Evolutionary conservation across 2,329 filamentous ascomycete species (phyloP).

Genomic region (Pezizomycotina sp.): DNA sequence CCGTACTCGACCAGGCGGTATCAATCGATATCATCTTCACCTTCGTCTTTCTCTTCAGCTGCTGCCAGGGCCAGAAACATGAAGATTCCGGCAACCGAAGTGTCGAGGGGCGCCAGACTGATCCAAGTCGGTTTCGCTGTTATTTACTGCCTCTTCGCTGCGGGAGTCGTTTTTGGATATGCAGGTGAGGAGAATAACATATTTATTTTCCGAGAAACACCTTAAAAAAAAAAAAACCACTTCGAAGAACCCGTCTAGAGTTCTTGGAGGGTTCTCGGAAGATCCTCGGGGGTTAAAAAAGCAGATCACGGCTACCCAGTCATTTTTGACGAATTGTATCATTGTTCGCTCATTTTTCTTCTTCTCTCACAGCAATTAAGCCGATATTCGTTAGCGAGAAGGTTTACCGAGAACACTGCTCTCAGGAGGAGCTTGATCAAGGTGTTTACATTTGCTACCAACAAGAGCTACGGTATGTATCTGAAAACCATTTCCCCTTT

Average conservation of each 20-base stretch:
- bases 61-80: too few relatives aligned
- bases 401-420: conserved; percentile 52
- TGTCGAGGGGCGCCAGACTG: conserved; percentile 28
- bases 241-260: too few relatives aligned
- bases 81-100: conserved; percentile 30
- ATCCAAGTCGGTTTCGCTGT: conserved; percentile 52
- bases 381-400: conserved; percentile 59
- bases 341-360: not conserved
- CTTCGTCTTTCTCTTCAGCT: too few relatives aligned
- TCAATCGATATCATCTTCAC: too few relatives aligned
- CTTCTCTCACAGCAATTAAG: conserved; percentile 44
- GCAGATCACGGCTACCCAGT: too few relatives aligned
- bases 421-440: conserved; percentile 35
- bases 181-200: conserved; percentile 38
- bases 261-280: too few relatives aligned
- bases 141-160: conserved; percentile 57
- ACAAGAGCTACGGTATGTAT: conserved; percentile 38
- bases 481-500: not conserved
- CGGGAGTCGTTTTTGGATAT: conserved; percentile 70
- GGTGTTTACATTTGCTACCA: conserved; percentile 39
- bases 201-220: too few relatives aligned
- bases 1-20: too few relatives aligned
- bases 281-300: too few relatives aligned
- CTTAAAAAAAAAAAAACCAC: too few relatives aligned
- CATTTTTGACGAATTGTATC: too few relatives aligned